Conservation (phyloP, 495 filamentous ascomycete species). For the Pseudomonodictys pantanalensis region DNA sequence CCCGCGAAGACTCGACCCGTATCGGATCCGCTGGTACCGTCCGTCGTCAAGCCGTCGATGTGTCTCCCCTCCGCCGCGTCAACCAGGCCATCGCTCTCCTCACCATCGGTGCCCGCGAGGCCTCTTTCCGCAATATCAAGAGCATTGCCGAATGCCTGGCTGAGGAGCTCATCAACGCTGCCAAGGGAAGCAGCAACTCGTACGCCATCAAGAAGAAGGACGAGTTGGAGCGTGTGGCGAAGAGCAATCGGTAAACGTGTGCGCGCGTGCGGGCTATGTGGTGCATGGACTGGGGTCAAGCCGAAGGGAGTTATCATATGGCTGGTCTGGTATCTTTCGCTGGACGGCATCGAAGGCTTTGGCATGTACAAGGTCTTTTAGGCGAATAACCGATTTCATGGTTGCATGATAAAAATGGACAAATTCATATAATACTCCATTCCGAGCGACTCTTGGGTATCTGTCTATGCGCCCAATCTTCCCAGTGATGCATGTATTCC, state of each 20-base stretch:
- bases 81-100: conserved; percentile 99
- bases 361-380: conserved; percentile 30
- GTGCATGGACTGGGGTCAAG: conserved; percentile 5
- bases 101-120: conserved; percentile 95
- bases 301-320: conserved; percentile 10
- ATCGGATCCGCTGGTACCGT: conserved; percentile 99
- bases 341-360: conserved; percentile 18
- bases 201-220: conserved; percentile 99
- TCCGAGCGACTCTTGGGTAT: too few species aligned
- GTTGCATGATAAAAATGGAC: conserved; percentile 34
- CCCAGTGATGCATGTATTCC: too few species aligned
- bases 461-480: too few species aligned
- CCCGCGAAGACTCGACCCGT: conserved; percentile 99
- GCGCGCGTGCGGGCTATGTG: conserved; percentile 8
- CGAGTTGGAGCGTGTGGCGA: conserved; percentile 99
- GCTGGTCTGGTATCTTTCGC: conserved; percentile 8
- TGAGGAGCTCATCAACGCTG: conserved; percentile 99
- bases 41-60: conserved; percentile 99
- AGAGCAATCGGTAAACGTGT: conserved; percentile 89
- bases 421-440: conserved; percentile 20
- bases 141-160: conserved; percentile 96
- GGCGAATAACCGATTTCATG: conserved; percentile 34
- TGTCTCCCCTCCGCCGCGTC: conserved; percentile 96
- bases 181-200: conserved; percentile 99
- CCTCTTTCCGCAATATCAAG: conserved; percentile 99